Conservation (phyloP, 2,329 filamentous ascomycete species). For the Colletotrichum simmondsii region DNA sequence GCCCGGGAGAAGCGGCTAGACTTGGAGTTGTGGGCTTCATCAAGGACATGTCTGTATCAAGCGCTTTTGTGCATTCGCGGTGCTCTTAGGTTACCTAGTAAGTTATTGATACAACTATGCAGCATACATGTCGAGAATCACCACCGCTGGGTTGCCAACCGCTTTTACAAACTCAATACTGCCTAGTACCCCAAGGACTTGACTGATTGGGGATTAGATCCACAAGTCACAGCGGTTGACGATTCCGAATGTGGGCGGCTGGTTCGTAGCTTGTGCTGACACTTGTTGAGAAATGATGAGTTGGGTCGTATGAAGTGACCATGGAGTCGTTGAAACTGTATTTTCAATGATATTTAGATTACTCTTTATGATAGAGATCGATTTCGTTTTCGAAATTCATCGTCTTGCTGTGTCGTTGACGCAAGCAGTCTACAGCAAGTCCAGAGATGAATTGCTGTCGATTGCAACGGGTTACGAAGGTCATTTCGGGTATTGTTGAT, state of each 20-base stretch:
- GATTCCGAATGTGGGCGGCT: neutral
- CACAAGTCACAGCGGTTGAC: neutral
- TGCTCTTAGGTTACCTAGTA: too few relatives aligned
- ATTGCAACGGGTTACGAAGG: neutral
- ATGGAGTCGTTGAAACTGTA: too few relatives aligned
- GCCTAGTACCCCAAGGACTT: neutral
- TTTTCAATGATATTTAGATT: too few relatives aligned
- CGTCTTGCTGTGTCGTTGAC: neutral
- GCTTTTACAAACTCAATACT: neutral
- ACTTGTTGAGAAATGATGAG: neutral
- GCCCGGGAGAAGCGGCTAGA: too few relatives aligned
- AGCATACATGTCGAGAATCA: neutral
- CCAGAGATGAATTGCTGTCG: neutral
- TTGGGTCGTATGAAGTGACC: too few relatives aligned
- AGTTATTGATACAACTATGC: too few relatives aligned
- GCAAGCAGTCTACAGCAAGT: neutral
- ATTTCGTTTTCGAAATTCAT: neutral
- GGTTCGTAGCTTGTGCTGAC: neutral
- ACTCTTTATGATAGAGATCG: neutral
- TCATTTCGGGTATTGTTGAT: too few relatives aligned
- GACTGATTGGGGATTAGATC: neutral
- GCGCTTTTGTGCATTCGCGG: neutral
- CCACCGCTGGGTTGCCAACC: neutral
- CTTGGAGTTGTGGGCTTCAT: neutral
- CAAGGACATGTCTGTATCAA: neutral